Conservation (phyloP, 257 asterid species). For the Primulina huaijiensis region DNA sequence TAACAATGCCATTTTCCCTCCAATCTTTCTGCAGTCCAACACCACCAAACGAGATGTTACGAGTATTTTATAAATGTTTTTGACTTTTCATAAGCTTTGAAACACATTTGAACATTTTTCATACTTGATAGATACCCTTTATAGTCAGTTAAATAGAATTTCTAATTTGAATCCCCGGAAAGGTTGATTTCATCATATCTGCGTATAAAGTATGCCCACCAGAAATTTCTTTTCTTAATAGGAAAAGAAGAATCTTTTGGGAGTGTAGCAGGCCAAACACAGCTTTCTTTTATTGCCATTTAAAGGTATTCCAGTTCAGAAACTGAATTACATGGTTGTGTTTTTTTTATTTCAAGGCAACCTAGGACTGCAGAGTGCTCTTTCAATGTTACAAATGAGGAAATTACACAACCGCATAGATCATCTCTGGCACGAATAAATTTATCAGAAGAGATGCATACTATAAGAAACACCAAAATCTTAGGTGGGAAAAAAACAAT, state of each 20-base stretch:
- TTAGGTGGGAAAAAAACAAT: conserved; percentile 1
- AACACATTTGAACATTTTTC: neutral
- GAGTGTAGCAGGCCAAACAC: neutral
- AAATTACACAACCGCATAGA: neutral
- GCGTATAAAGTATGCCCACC: neutral
- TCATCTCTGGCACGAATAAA: conserved; percentile 12
- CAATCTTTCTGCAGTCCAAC: conserved; percentile 70
- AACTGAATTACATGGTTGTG: conserved; percentile 1
- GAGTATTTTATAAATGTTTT: neutral
- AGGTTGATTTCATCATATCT: neutral
- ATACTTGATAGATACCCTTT: neutral
- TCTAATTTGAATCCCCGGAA: neutral
- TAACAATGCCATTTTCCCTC: conserved; percentile 82
- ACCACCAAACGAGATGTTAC: conserved; percentile 19
- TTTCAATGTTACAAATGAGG: neutral
- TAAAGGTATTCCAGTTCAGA: neutral
- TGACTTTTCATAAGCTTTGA: conserved; percentile 9
- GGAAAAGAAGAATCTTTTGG: neutral
- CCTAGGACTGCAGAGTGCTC: neutral
- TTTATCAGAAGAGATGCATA: neutral
- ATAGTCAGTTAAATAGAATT: too few species aligned
- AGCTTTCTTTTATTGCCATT: neutral
- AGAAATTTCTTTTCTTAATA: neutral
- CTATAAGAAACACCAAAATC: neutral
- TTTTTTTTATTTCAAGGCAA: neutral